phyloP scores from a whole-genome alignment of 345 rosid genomes.

The Arabidopsis suecica region DNA sequence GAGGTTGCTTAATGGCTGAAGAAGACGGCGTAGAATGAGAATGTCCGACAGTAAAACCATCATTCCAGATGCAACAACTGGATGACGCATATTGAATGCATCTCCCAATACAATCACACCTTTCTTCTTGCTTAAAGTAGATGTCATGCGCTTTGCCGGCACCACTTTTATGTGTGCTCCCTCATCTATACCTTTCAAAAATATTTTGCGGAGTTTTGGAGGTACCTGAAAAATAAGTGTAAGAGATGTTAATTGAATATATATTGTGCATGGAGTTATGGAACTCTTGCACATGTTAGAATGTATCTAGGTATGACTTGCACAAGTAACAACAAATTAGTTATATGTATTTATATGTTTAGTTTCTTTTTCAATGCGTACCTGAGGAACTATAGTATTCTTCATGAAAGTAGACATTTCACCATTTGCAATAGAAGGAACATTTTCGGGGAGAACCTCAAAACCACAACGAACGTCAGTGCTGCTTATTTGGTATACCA shows the following conservation, averaged over 20 bases:
- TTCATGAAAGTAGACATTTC: constrained; percentile 50
- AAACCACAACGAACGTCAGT: constrained; percentile 55
- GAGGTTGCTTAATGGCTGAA: constrained; percentile 46
- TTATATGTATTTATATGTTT: no score
- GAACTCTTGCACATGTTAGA: neutral
- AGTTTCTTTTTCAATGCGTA: constrained; percentile 4
- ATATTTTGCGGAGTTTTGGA: constrained; percentile 45
- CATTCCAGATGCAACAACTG: constrained; percentile 59
- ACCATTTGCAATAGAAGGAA: constrained; percentile 57
- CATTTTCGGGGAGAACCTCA: constrained; percentile 50
- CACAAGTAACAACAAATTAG: neutral
- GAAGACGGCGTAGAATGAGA: constrained; percentile 54
- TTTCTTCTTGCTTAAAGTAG: constrained; percentile 50
- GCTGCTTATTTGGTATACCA: constrained; percentile 58
- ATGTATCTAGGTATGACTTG: neutral
- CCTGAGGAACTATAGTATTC: constrained; percentile 53
- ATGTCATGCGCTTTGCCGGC: constrained; percentile 52
- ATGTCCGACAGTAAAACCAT: constrained; percentile 60
- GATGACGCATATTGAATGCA: constrained; percentile 65
- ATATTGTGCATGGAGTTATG: neutral
- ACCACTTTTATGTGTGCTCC: constrained; percentile 48
- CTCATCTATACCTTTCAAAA: constrained; percentile 48
- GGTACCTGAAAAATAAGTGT: constrained; percentile 43
- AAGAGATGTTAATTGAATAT: neutral
- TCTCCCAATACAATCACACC: constrained; percentile 62